Evolutionary conservation across 2,329 filamentous ascomycete genomes (phyloP).

Genomic region (Colletotrichum godetiae): DNA sequence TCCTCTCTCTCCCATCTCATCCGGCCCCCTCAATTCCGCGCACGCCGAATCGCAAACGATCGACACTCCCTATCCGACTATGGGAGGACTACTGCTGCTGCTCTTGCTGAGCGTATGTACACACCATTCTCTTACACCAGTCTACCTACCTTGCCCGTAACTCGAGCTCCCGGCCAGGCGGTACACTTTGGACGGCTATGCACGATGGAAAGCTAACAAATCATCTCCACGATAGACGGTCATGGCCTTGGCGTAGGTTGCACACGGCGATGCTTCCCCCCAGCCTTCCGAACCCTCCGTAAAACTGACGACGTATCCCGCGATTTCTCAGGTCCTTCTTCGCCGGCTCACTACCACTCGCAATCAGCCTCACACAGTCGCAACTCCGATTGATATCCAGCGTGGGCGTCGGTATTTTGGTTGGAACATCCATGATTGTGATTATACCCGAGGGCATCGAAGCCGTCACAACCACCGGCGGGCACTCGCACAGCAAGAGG

Average conservation of each 20-base stretch:
- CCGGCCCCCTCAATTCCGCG: not conserved
- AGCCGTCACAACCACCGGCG: slow-evolving; percentile 76
- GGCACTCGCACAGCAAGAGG: slow-evolving; percentile 37
- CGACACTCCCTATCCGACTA: slow-evolving; percentile 38
- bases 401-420: slow-evolving; percentile 91
- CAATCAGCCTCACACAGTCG: slow-evolving; percentile 86
- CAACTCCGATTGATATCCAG: slow-evolving; percentile 91
- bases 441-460: slow-evolving; percentile 98
- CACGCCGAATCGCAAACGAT: not conserved
- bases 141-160: not conserved
- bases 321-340: slow-evolving; percentile 80
- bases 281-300: slow-evolving; percentile 13
- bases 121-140: not conserved
- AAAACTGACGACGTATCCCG: slow-evolving; percentile 10
- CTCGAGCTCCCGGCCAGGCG: slow-evolving; percentile 24
- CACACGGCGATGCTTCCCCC: slow-evolving; percentile 26
- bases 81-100: slow-evolving; percentile 54
- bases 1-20: not conserved
- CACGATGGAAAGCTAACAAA: slow-evolving; percentile 19
- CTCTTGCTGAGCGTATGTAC: slow-evolving; percentile 54
- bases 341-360: slow-evolving; percentile 89
- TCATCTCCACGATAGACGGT: slow-evolving; percentile 53
- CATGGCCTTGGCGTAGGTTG: slow-evolving; percentile 69
- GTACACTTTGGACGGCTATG: not conserved
- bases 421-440: slow-evolving; percentile 94